phyloP scores from a whole-genome alignment of 176 grass and related monocot genomes.

The Carex parvula region DNA sequence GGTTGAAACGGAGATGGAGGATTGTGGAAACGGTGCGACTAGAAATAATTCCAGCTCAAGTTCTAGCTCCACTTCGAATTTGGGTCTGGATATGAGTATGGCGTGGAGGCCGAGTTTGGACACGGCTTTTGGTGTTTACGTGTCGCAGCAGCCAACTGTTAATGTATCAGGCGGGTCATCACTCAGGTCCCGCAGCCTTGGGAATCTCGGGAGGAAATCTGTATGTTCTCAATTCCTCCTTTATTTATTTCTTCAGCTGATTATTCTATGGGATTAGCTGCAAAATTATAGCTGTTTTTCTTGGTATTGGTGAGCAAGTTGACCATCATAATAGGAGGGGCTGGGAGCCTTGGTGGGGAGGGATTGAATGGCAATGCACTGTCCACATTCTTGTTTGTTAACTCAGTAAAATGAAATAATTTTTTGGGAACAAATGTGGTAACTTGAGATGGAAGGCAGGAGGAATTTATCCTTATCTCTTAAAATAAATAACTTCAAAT shows the following conservation, averaged over 20 bases:
- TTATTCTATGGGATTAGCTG: not conserved
- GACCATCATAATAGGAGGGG: not conserved
- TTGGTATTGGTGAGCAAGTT: not conserved
- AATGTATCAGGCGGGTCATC: constrained; percentile 32
- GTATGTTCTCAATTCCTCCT: constrained; percentile 52
- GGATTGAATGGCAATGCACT: not conserved
- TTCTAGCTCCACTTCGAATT: not conserved
- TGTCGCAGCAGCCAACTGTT: constrained; percentile 13
- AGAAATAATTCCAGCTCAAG: constrained; percentile 16
- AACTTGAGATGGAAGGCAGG: not conserved
- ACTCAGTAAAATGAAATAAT: not conserved
- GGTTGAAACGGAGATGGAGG: not conserved
- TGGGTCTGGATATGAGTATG: not conserved
- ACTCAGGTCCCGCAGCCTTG: constrained; percentile 40
- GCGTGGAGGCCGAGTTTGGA: constrained; percentile 38
- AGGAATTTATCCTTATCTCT: not conserved
- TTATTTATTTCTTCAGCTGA: constrained; percentile 7
- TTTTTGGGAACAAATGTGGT: not conserved
- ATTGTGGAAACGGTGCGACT: not conserved
- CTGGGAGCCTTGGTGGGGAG: not conserved
- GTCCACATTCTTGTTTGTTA: not conserved
- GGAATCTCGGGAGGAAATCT: constrained; percentile 51
- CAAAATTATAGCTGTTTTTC: not conserved
- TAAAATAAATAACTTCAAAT: not conserved
- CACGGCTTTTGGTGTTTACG: constrained; percentile 44